phyloP scores from a whole-genome alignment of 1,139 yeast species.

The Lodderomyces jiufengensis region DNA sequence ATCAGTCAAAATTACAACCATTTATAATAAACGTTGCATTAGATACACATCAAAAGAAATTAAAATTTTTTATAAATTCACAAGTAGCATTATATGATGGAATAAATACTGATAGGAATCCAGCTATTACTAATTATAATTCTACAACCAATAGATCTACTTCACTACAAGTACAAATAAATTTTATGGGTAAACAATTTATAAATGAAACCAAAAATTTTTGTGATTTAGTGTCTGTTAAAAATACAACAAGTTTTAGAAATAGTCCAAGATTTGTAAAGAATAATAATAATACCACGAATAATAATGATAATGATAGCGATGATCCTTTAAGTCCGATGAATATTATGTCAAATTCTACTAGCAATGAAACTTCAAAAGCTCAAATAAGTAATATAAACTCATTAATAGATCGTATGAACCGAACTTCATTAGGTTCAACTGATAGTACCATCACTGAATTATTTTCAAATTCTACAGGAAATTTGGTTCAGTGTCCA shows the following conservation, averaged over 20 bases:
- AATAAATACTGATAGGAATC: slow-evolving; percentile 82
- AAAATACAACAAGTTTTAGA: slow-evolving; percentile 26
- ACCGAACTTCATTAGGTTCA: not conserved
- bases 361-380: too few relatives aligned
- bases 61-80: slow-evolving; percentile 40
- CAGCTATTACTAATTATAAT: slow-evolving; percentile 41
- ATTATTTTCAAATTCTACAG: slow-evolving; percentile 26
- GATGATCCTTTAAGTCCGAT: too few relatives aligned
- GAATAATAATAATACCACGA: not conserved
- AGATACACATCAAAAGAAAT: slow-evolving; percentile 27
- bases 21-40: slow-evolving; percentile 42
- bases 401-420: slow-evolving; percentile 1
- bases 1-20: slow-evolving; percentile 20
- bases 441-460: slow-evolving; percentile 14
- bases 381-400: too few relatives aligned
- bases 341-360: too few relatives aligned
- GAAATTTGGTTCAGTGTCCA: slow-evolving; percentile 37
- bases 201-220: slow-evolving; percentile 38
- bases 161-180: slow-evolving; percentile 44
- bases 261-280: slow-evolving; percentile 22
- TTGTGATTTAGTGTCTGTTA: slow-evolving; percentile 45
- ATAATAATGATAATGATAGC: not conserved
- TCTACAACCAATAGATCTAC: slow-evolving; percentile 43
- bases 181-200: slow-evolving; percentile 42
- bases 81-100: slow-evolving; percentile 54